These are phyloP conservation scores for Cenchrus fungigraminus DNA, from an alignment of 176 grass and related monocot species.

Conservation along the genomic window DNA sequence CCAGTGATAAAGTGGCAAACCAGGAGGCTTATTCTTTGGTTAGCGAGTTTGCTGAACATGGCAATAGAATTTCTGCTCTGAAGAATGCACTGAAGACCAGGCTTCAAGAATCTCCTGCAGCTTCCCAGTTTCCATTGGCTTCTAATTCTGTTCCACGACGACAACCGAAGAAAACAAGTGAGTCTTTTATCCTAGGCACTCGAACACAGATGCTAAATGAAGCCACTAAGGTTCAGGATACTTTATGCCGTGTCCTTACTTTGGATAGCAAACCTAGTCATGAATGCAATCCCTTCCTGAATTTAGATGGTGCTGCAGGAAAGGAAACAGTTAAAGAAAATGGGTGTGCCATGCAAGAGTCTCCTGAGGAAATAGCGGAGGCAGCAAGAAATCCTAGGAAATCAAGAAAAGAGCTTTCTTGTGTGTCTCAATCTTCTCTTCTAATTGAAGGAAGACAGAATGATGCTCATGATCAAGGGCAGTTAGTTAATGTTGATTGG, in stretches of 20 bases:
- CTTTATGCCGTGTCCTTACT: conserved; percentile 17
- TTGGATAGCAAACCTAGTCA: conserved; percentile 40
- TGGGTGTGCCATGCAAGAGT: conserved; percentile 37
- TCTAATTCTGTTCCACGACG: too few species aligned
- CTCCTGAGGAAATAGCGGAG: conserved; percentile 50
- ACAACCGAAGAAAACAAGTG: too few species aligned
- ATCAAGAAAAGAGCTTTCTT: conserved; percentile 39
- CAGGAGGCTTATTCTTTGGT: conserved; percentile 42
- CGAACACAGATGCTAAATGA: conserved; percentile 27
- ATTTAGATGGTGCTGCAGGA: conserved; percentile 57
- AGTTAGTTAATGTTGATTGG: conserved; percentile 46
- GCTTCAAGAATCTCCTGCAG: conserved; percentile 44
- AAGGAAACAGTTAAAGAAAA: conserved; percentile 55
- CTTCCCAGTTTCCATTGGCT: background rate
- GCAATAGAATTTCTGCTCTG: conserved; percentile 62
- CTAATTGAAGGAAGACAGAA: conserved; percentile 39
- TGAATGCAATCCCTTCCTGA: conserved; percentile 40
- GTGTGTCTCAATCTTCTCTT: conserved; percentile 31
- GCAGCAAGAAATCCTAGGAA: conserved; percentile 38
- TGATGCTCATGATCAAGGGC: conserved; percentile 28
- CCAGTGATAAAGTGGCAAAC: conserved; percentile 25
- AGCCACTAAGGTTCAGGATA: conserved; percentile 32
- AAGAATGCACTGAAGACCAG: conserved; percentile 42
- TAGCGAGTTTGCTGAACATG: conserved; percentile 54
- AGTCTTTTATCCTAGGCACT: background rate